Evolutionary conservation across 164 flowering plant genomes (phyloP), one percentile per base, ranked within the genome.

Genomic region (Saururus chinensis): DNA sequence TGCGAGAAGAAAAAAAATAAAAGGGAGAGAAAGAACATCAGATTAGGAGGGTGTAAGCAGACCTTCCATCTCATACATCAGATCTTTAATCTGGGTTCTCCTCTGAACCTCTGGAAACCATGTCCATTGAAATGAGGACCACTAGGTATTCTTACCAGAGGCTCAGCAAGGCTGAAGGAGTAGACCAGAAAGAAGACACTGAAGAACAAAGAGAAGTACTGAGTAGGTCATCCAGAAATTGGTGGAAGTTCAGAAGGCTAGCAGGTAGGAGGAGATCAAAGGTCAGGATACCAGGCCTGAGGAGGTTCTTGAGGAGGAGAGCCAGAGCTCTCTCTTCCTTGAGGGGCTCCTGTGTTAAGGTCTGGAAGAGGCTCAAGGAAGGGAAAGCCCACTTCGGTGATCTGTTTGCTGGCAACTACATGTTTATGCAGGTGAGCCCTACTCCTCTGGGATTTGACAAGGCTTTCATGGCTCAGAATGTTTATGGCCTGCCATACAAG

Each of bases 331-430:
- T 65, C 5, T 52, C 74, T 58, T 20, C 63, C 7, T 61, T 75
- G 1, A 77, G 70, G 59, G 49, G 65, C 7, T 76, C 85, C 1
- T 67, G 70, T 67, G 51, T 41, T 1, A 81, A 71, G 26, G 72
- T 85, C 14, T 9, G 76, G 69, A 81, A 74, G 79, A 89, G 93
- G 64, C 66, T 89, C 59, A 82, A 65, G 72, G 89, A 89, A 40
- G 69, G 90, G 60, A 75, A 73, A 53, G 40, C 78, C 5, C 84
- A 87, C 73, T 63, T 87, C 30, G 89, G 82, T 19, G 96, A 87
- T 61, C 72, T 89, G 20, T 87, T 89, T 77, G 89, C 83, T 63
- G 93, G 93, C 59, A 89, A 89, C 58, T 89, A 87, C 69, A 62
- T 87, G 73, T 81, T 89, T 66, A 56, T 83, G 80, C 96, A 87